phyloP scores from a whole-genome alignment of 768 basidiomycete species.

The Kwoniella bestiolae region DNA sequence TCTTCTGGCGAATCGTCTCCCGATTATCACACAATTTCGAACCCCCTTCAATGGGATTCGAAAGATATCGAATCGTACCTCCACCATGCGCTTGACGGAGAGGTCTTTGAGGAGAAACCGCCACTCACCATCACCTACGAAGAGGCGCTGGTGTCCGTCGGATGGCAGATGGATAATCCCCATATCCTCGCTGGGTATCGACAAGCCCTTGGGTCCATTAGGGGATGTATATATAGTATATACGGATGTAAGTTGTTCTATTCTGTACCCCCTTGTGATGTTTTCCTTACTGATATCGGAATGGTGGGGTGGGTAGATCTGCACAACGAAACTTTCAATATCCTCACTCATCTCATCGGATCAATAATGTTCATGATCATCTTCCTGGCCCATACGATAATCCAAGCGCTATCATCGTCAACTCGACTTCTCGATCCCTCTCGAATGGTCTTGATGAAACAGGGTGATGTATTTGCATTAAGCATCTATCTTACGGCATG shows the following conservation, averaged over 20 bases:
- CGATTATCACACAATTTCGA: neutral
- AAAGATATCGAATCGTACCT: neutral
- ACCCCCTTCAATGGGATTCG: too few species aligned
- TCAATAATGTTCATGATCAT: slow-evolving; percentile 63
- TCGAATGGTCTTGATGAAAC: too few species aligned
- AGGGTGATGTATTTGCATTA: slow-evolving; percentile 51
- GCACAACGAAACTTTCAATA: slow-evolving; percentile 70
- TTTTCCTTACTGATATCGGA: too few species aligned
- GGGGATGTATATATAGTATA: slow-evolving; percentile 42
- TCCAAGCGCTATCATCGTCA: slow-evolving; percentile 50
- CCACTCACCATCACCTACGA: slow-evolving; percentile 33
- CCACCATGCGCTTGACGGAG: neutral
- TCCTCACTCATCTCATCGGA: slow-evolving; percentile 78
- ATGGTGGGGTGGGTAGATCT: too few species aligned
- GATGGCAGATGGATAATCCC: slow-evolving; percentile 56
- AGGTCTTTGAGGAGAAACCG: neutral
- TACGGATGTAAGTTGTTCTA: slow-evolving; percentile 47
- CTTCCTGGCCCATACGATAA: slow-evolving; percentile 60
- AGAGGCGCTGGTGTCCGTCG: slow-evolving; percentile 39
- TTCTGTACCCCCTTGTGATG: too few species aligned
- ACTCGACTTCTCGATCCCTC: slow-evolving; percentile 65
- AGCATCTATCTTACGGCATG: slow-evolving; percentile 72
- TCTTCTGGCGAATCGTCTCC: neutral
- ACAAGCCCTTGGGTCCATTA: slow-evolving; percentile 31
- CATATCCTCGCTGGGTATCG: slow-evolving; percentile 51